A percentile compares a stretch with the other conserved stretches of the same genome.
These are phyloP conservation scores for Picea mariana DNA, from an alignment of 83 land plant genomes.

Conservation along the genomic window DNA sequence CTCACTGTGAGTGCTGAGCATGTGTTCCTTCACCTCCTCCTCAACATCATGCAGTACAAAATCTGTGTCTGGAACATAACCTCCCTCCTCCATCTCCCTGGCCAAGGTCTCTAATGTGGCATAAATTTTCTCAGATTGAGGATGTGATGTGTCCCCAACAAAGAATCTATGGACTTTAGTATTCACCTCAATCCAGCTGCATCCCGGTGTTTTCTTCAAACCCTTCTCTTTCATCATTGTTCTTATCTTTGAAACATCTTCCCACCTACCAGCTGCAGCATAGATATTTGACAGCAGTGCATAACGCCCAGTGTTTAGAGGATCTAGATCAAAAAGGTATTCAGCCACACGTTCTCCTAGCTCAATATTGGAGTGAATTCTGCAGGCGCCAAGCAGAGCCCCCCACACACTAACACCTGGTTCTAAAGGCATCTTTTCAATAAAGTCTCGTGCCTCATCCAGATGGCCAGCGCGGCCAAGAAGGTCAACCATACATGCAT, in stretches of 20 bases:
- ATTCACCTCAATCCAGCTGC: neutral
- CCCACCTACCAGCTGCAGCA: conserved; percentile 5
- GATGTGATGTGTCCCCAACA: neutral
- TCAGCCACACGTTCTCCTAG: neutral
- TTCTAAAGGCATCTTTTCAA: neutral
- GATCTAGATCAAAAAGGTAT: neutral
- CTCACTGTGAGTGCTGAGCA: neutral
- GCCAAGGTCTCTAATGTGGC: neutral
- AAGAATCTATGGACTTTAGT: neutral
- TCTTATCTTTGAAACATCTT: neutral
- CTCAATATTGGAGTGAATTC: neutral
- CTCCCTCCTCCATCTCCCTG: neutral
- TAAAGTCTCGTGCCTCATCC: neutral
- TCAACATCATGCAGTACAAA: neutral
- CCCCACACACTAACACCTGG: neutral
- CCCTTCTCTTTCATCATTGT: neutral
- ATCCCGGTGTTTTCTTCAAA: neutral
- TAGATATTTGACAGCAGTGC: neutral
- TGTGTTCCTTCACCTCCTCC: neutral
- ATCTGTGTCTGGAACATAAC: neutral
- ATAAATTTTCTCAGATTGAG: neutral
- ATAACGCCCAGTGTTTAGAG: neutral
- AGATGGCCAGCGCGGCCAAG: conserved; percentile 1
- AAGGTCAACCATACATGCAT: neutral
- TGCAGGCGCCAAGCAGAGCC: neutral